Evolutionary conservation across 805 yeast species (phyloP), one percentile per base, ranked within the genome.

Genomic region (Pichia rugopelliculosa): DNA sequence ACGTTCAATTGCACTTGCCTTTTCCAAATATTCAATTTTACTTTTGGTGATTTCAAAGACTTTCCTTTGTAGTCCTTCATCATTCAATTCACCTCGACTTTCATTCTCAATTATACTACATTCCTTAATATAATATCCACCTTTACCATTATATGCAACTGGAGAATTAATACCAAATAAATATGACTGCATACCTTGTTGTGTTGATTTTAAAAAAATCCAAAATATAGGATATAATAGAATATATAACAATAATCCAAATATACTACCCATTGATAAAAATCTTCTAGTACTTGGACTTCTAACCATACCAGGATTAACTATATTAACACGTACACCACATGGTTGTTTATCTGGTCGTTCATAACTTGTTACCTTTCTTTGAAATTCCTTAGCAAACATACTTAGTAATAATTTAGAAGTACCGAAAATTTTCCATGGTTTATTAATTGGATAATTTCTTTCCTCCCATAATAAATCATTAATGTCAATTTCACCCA

Each of bases 301-400:
- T 55, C 98, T 75, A 84, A 87, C 86, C 33, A 90, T 56, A 1
- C 99, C 99, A 0, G 99, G 98, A 59, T 93, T 93, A 6, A 87
- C 93, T 46, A 88, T 59, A 49, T 83, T 76, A 21, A 88, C 75
- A 44, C 82, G 75, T 22, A 87, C 79, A 56, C 84, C 86, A 59
- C 76, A 72, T 2, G 87, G 84, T 21, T 82, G 77, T 41, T 79
- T 79, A 65, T 88, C 95, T 44, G 82, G 77, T 49, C 95, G 73
- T 51, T 80, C 82, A 53, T 74, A 77, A 0, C 54, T 62, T 44
- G 75, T 72, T 42, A 88, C 61, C 51, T 81, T 71, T 45, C 81
- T 74, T 68, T 91, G 98, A 57, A 76, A 79, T 60, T 87, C 95
- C 56, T 76, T 72, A n/a, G 82, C 89, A 68, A 86, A 82, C 67